phyloP scores from a whole-genome alignment of 2,329 filamentous ascomycete genomes.

The Grosmannia clavigera region DNA sequence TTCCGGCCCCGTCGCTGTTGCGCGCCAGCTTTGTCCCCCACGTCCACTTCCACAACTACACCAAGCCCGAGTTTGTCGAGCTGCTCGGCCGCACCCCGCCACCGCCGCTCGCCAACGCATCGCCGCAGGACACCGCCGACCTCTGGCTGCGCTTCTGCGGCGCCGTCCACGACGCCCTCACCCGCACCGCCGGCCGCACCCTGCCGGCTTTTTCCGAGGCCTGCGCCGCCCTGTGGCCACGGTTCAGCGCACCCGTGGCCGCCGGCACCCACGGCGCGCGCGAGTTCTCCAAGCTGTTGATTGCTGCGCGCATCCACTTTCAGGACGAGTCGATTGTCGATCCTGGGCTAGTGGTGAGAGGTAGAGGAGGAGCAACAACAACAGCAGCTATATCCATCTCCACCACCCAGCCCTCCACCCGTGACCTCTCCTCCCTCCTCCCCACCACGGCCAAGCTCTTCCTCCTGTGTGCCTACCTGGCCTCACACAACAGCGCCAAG shows the following conservation, averaged over 20 bases:
- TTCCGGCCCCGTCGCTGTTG: constrained; percentile 56
- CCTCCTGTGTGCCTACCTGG: constrained; percentile 66
- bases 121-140: constrained; percentile 43
- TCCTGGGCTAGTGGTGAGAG: constrained; percentile 40
- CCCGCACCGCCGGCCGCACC: constrained; percentile 68
- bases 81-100: constrained; percentile 54
- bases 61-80: constrained; percentile 62
- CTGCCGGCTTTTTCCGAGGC: constrained; percentile 59
- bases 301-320: constrained; percentile 55
- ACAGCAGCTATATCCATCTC: not conserved
- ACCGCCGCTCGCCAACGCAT: constrained; percentile 34
- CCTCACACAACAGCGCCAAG: constrained; percentile 66
- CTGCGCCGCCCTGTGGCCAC: constrained; percentile 68
- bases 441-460: constrained; percentile 64
- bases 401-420: constrained; percentile 20
- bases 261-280: constrained; percentile 61
- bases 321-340: constrained; percentile 61
- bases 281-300: constrained; percentile 75
- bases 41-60: constrained; percentile 75
- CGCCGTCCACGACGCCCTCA: constrained; percentile 77
- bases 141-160: constrained; percentile 72
- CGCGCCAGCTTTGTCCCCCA: constrained; percentile 60
- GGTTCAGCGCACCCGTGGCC: constrained; percentile 67
- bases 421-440: constrained; percentile 39
- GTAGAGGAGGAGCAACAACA: too few species aligned